phyloP scores from a whole-genome alignment of 1,139 yeast species.

The Pichia sp. region DNA sequence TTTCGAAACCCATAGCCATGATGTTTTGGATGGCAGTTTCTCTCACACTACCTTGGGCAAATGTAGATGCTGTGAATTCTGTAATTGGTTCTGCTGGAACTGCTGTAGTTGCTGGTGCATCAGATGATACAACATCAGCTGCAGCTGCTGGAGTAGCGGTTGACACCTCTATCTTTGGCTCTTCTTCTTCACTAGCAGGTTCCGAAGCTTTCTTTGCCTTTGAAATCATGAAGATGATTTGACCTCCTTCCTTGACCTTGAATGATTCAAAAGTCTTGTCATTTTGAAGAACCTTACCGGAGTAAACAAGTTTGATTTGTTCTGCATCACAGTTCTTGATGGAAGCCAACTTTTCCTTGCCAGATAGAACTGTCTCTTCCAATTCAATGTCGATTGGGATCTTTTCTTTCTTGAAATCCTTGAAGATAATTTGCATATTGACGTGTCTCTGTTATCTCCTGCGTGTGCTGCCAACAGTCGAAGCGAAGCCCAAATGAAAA shows the following conservation, averaged over 20 bases:
- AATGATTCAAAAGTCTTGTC: constrained; percentile 69
- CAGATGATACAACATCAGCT: too few relatives aligned
- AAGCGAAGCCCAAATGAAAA: too few relatives aligned
- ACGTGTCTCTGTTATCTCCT: too few relatives aligned
- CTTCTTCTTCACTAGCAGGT: constrained; percentile 23
- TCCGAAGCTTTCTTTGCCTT: constrained; percentile 41
- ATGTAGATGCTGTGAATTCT: constrained; percentile 43
- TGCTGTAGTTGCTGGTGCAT: constrained; percentile 27
- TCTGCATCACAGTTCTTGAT: constrained; percentile 67
- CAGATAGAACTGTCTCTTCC: constrained; percentile 62
- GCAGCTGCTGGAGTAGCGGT: constrained; percentile 28
- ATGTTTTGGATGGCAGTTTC: constrained; percentile 74
- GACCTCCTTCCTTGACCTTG: constrained; percentile 85
- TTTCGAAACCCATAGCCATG: constrained; percentile 95
- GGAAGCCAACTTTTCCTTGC: constrained; percentile 72
- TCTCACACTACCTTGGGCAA: constrained; percentile 64
- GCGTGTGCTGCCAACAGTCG: too few relatives aligned
- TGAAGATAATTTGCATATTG: constrained; percentile 71
- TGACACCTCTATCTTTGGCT: constrained; percentile 27
- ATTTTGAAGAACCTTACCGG: constrained; percentile 89
- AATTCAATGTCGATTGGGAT: constrained; percentile 77
- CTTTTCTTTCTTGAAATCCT: constrained; percentile 91
- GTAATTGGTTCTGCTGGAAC: constrained; percentile 28
- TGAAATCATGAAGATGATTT: constrained; percentile 88
- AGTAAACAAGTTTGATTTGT: constrained; percentile 86